A percentile compares a stretch with the other conserved stretches of the same genome.
Conservation (phyloP, 495 filamentous ascomycete genomes). For the Poronia punctata region DNA sequence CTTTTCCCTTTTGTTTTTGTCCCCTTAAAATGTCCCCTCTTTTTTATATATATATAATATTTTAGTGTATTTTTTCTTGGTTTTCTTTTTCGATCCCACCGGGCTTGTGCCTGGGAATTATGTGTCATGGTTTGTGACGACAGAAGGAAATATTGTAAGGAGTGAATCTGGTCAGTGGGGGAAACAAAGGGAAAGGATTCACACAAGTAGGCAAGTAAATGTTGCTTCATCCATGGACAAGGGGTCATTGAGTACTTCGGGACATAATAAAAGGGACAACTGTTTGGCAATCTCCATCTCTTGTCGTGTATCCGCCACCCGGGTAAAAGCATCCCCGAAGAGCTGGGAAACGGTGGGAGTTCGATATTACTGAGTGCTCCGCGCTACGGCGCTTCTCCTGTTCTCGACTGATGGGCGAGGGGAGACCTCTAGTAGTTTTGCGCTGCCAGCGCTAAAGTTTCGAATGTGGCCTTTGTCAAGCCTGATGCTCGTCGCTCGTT, state of each 20-base stretch:
- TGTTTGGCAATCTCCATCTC: conserved; percentile 14
- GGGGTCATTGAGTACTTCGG: background rate
- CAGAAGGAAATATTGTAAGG: conserved; percentile 24
- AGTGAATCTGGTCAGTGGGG: conserved; percentile 26
- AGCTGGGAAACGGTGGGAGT: too few relatives aligned
- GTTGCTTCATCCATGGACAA: background rate
- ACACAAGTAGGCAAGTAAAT: too few relatives aligned
- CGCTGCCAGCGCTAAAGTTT: conserved; percentile 69
- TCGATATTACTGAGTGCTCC: conserved; percentile 14
- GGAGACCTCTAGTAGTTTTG: conserved; percentile 59
- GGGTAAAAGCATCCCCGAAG: conserved; percentile 8
- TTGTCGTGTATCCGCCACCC: conserved; percentile 9
- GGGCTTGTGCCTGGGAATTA: too few relatives aligned
- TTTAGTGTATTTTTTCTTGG: conserved; percentile 1
- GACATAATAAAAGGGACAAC: conserved; percentile 13
- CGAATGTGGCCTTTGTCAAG: conserved; percentile 55
- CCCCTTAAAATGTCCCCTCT: too few relatives aligned
- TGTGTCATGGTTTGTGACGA: conserved; percentile 2
- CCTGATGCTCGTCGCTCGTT: conserved; percentile 59
- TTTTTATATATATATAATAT: too few relatives aligned
- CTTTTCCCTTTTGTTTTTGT: conserved; percentile 15
- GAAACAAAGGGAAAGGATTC: conserved; percentile 19
- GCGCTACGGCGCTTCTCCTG: conserved; percentile 19
- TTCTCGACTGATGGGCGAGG: conserved; percentile 40
- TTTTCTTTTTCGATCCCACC: conserved; percentile 2